Conservation (phyloP, 306 rosid genomes). For the Begonia loranthoides region DNA sequence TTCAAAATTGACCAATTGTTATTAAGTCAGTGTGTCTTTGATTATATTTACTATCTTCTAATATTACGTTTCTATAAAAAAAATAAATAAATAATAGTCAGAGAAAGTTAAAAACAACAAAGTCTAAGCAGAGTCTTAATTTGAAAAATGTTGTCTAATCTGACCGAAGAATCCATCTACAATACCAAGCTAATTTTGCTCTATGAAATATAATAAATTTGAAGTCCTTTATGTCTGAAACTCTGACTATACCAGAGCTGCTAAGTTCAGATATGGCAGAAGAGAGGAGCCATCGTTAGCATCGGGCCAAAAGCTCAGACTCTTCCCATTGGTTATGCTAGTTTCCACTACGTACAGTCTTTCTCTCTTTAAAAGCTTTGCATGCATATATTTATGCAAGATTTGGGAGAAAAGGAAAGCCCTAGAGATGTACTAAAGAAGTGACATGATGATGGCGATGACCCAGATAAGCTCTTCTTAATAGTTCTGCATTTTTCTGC, state of each 20-base stretch:
- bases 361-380: slow-evolving; percentile 1
- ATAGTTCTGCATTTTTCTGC: too few relatives aligned
- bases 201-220: neutral
- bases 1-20: too few relatives aligned
- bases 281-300: slow-evolving; percentile 6
- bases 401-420: slow-evolving; percentile 31
- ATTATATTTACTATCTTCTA: too few relatives aligned
- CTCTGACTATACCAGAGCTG: slow-evolving; percentile 44
- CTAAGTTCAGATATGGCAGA: slow-evolving; percentile 18
- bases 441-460: slow-evolving; percentile 22
- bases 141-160: too few relatives aligned
- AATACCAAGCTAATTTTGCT: too few relatives aligned
- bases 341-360: slow-evolving; percentile 20
- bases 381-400: slow-evolving; percentile 33
- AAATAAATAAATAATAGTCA: too few relatives aligned
- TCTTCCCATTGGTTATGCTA: slow-evolving; percentile 45
- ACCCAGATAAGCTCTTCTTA: neutral
- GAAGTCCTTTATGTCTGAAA: slow-evolving; percentile 29
- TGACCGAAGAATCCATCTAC: too few relatives aligned
- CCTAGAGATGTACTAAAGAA: neutral
- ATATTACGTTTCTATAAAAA: too few relatives aligned
- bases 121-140: too few relatives aligned
- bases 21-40: too few relatives aligned
- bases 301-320: slow-evolving; percentile 42
- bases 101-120: too few relatives aligned